phyloP scores from a whole-genome alignment of 2,329 filamentous ascomycete genomes.

The Neopestalotiopsis rosae region DNA sequence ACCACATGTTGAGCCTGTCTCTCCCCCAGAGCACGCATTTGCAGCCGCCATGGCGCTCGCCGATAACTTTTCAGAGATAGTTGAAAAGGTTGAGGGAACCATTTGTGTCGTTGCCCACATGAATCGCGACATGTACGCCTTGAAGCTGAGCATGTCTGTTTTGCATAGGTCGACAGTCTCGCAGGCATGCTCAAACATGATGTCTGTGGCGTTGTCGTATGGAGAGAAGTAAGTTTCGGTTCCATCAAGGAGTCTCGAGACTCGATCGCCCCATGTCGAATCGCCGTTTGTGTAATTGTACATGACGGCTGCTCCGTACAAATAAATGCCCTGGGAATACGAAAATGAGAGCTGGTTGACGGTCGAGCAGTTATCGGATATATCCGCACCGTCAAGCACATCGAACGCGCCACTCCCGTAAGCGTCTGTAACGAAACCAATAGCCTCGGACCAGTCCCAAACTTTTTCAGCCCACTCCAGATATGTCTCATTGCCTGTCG shows the following conservation, averaged over 20 bases:
- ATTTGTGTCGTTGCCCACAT: conserved; percentile 64
- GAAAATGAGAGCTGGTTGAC: conserved; percentile 65
- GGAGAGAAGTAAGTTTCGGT: conserved; percentile 55
- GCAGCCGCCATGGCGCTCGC: conserved; percentile 62
- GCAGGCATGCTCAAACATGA: conserved; percentile 73
- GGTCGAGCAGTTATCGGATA: conserved; percentile 56
- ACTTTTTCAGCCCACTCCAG: conserved; percentile 68
- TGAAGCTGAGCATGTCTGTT: conserved; percentile 70
- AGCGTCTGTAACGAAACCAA: conserved; percentile 61
- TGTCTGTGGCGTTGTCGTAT: conserved; percentile 55
- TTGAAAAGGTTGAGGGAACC: conserved; percentile 56
- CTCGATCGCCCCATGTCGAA: conserved; percentile 58
- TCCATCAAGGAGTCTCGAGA: conserved; percentile 56
- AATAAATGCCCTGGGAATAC: conserved; percentile 69
- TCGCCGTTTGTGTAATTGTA: conserved; percentile 63
- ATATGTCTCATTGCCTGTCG: conserved; percentile 71
- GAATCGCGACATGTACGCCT: conserved; percentile 70
- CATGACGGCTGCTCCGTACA: conserved; percentile 69
- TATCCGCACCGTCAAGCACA: conserved; percentile 68
- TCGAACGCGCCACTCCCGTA: conserved; percentile 41
- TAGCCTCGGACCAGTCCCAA: conserved; percentile 67
- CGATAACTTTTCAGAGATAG: conserved; percentile 54
- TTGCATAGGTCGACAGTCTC: conserved; percentile 63
- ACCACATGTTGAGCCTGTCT: conserved; percentile 60
- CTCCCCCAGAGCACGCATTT: conserved; percentile 60